Base-by-base conservation (phyloP, 345 rosid species). In the Reutealis trisperma region DNA sequence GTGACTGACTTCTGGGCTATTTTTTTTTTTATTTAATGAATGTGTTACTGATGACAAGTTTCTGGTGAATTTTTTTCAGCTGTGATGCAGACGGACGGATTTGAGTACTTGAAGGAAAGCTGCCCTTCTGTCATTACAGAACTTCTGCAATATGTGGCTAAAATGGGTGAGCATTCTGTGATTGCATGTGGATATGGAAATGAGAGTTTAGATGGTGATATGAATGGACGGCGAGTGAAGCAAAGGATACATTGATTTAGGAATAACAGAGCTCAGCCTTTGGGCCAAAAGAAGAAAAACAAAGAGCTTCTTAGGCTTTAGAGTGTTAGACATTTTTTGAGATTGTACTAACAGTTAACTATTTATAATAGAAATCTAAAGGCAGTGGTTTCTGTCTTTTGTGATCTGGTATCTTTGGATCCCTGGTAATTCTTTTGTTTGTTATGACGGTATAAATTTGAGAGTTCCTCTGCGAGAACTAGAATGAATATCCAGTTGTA, bases 201-300 rank as follows among this genome's bases (percentile, higher is more conserved):
- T 12, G 87, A 87, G 49, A 55, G 77, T 37, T 76, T 76, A 13
- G 97, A 92, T 79, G 90, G 92, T 25, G 94, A 90, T 67, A 59
- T 71, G 37, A 86, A 86, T 52, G 93, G 93, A 37, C 81, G 97
- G 70, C 84, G 97, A 67, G 94, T 92, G 78, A 92, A 92, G 86
- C 97, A 84, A 75, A 87, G 94, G 83, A 69, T 89, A 49, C 89
- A 84, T 37, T 92, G 84, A 90, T 76, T 30, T 73, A 51, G 81
- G 63, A 78, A 68, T 52, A 58, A 21, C 62, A 72, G 45, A 8
- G 55, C 63, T 63, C 37, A 42, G 47, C 18, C 45, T 45, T 22
- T 37, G 61, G 34, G 41, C 41, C 41, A 37, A 37, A 37, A 37
- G 41, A 37, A 37, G 47, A 24, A 63, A 52, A 42, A 65, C 63